Base-by-base conservation (phyloP, 2,329 filamentous ascomycete species). In the Talaromyces islandicus region DNA sequence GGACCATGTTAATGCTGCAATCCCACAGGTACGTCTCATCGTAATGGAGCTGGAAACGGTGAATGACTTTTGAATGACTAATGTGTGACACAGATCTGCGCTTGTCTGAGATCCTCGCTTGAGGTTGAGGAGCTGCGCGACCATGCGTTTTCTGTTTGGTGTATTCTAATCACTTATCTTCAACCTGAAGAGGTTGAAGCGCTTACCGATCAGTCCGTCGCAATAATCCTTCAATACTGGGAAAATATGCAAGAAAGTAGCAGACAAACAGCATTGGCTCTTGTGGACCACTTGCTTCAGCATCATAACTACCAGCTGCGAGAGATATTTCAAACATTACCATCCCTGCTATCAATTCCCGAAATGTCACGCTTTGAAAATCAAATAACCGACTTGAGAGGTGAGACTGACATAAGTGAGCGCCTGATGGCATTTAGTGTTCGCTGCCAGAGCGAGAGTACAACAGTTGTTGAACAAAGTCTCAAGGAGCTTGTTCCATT, bases 21-120 rank as follows among this genome's bases (percentile, higher is more conserved):
- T 96, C 46, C 93, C 94, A 24, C 93, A 97, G 79, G 90, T 91
- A 74, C 66, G 81, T 74, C 57, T 17, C 48, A 51, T 7, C 35
- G 10, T 12, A n/a, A n/a, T n/a, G n/a, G n/a, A n/a, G n/a, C n/a
- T n/a, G n/a, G n/a, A n/a, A n/a, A n/a, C n/a, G n/a, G n/a, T n/a
- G n/a, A n/a, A n/a, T n/a, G n/a, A n/a, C n/a, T n/a, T 17, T 24
- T 21, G 3, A 30, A 14, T 10, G 48, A 46, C 59, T 64, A 60
- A 68, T n/a, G 21, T 14, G 11, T 59, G 17, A 21, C 35, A 59
- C 68, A 93, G 87, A 93, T 97, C 59, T 91, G 91, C 65, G 92
- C 93, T n/a, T 97, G 91, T 70, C 80, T 99, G 12, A 86, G 96
- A 63, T 92, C 91, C 24, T 92, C 92, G 0, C 83, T 97, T 62